Percentiles rank a stretch among this genome's conserved stretches.
Evolutionary conservation across 2,329 filamentous ascomycete genomes (phyloP).

Genomic region (Phaeosphaeria sp.): DNA sequence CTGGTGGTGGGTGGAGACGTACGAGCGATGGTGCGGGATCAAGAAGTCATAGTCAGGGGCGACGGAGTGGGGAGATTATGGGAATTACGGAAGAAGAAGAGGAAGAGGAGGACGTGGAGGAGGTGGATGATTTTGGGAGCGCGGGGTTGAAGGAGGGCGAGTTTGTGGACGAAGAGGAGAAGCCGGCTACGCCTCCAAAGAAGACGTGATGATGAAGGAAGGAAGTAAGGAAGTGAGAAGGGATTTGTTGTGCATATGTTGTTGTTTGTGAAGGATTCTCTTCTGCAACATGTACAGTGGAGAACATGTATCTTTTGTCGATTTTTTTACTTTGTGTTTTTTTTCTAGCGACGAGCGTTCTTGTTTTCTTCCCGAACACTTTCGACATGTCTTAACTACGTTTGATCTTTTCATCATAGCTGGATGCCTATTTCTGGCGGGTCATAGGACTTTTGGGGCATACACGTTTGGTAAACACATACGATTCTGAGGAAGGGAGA

Average conservation of each 20-base stretch:
- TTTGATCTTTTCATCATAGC: neutral
- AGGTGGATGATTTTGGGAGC: conserved; percentile 59
- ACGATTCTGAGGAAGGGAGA: neutral
- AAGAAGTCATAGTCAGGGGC: conserved; percentile 65
- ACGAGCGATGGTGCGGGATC: conserved; percentile 18
- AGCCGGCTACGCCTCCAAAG: conserved; percentile 11
- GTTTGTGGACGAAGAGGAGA: conserved; percentile 34
- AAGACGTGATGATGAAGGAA: conserved; percentile 3
- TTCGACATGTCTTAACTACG: neutral
- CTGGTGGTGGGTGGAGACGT: neutral
- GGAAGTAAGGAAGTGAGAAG: neutral
- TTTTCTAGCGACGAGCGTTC: neutral
- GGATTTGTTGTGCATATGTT: neutral
- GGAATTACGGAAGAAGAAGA: conserved; percentile 58
- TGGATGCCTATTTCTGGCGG: neutral
- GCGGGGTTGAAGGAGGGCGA: conserved; percentile 52
- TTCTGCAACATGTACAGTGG: neutral
- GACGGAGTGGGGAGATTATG: conserved; percentile 76
- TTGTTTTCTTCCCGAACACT: neutral
- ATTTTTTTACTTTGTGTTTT: neutral
- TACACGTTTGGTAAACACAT: neutral
- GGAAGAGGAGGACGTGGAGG: conserved; percentile 53
- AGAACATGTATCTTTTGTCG: neutral
- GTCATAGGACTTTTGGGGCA: no score
- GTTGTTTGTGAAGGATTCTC: neutral